Evolutionary conservation across 352 stramenopile species (phyloP).

Genomic region (Phytophthora tubulina): DNA sequence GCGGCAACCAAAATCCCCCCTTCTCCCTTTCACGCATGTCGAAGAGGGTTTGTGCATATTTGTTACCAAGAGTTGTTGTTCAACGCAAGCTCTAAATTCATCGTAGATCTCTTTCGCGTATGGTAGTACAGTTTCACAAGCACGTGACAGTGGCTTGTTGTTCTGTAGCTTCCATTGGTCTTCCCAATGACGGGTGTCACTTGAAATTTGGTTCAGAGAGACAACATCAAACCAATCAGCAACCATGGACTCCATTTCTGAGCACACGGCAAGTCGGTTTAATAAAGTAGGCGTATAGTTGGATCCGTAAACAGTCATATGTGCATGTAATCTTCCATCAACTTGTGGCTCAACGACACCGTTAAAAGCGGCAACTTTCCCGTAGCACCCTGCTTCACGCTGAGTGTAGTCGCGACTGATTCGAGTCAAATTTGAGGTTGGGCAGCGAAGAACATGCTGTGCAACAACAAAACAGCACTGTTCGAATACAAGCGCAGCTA

Average conservation of each 20-base stretch:
- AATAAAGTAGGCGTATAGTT: background rate
- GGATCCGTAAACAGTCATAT: conserved; percentile 22
- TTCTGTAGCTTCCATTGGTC: background rate
- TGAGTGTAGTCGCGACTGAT: conserved; percentile 16
- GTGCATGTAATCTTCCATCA: conserved; percentile 28
- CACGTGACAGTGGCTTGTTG: background rate
- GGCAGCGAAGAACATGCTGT: background rate
- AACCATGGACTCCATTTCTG: background rate
- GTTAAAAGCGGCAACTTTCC: conserved; percentile 22
- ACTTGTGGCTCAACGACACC: conserved; percentile 33
- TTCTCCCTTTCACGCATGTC: background rate
- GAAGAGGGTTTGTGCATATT: background rate
- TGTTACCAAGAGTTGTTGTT: background rate
- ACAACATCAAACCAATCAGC: background rate
- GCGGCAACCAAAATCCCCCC: background rate
- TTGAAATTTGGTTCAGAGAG: background rate
- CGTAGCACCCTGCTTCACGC: conserved; percentile 11
- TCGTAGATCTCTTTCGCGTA: background rate
- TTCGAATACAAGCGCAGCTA: conserved; percentile 1
- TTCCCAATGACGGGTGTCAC: background rate
- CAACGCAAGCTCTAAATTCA: background rate
- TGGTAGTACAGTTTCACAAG: background rate
- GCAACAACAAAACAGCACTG: background rate
- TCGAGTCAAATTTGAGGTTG: background rate
- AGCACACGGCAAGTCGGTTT: background rate